These are phyloP conservation scores for Pichia eremophila DNA, from an alignment of 805 yeast species.

Conservation along the genomic window DNA sequence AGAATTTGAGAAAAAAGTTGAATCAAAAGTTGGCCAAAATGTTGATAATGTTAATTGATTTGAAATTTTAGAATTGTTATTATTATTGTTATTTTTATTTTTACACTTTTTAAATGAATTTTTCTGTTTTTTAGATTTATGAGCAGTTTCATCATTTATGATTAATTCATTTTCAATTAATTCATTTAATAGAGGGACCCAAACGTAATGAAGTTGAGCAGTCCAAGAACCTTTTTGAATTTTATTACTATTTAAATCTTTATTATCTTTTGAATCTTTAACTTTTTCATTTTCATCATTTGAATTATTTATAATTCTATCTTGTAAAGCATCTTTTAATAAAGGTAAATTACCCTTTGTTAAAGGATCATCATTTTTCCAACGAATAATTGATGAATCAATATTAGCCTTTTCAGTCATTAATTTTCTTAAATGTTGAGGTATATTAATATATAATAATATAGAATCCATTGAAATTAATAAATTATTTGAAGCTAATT, in stretches of 20 bases:
- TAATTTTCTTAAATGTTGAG: slow-evolving; percentile 19
- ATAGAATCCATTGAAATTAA: slow-evolving; percentile 71
- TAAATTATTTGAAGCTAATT: slow-evolving; percentile 43
- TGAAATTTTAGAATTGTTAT: too few species aligned
- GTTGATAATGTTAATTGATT: slow-evolving; percentile 37
- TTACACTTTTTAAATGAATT: slow-evolving; percentile 29
- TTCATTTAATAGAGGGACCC: slow-evolving; percentile 51
- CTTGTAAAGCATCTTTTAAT: slow-evolving; percentile 56
- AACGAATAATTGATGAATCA: slow-evolving; percentile 23
- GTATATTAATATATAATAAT: slow-evolving; percentile 55
- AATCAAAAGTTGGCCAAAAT: slow-evolving; percentile 81
- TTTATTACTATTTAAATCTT: neutral
- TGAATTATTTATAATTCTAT: slow-evolving; percentile 31
- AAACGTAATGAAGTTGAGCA: slow-evolving; percentile 66
- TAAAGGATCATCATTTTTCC: slow-evolving; percentile 73
- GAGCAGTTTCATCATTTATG: slow-evolving; percentile 2
- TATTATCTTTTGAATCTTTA: slow-evolving; percentile 10
- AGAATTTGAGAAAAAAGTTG: slow-evolving; percentile 62
- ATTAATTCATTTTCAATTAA: slow-evolving; percentile 18
- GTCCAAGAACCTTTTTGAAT: slow-evolving; percentile 62
- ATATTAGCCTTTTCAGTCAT: slow-evolving; percentile 15
- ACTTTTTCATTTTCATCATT: slow-evolving; percentile 12
- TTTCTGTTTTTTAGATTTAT: slow-evolving; percentile 7
- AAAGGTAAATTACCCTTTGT: slow-evolving; percentile 55
- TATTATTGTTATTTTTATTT: slow-evolving; percentile 4